Conservation (phyloP, 2,329 filamentous ascomycete genomes). For the Aureobasidium vineae region DNA sequence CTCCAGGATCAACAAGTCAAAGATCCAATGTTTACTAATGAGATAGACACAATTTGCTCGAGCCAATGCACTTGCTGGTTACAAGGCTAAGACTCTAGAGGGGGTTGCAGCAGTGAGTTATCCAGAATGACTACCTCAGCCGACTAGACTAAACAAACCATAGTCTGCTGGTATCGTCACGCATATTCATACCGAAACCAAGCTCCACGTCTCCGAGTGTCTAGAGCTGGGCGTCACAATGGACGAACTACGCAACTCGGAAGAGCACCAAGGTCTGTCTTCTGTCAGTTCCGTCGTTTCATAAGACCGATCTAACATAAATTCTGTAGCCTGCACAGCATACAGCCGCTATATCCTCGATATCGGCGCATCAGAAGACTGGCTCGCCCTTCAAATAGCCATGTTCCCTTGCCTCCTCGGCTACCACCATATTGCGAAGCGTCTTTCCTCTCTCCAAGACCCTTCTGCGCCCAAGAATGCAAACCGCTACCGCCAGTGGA, state of each 20-base stretch:
- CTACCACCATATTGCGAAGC: constrained; percentile 74
- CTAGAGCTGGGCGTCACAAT: constrained; percentile 72
- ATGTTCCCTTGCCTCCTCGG: constrained; percentile 87
- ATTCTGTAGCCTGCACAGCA: constrained; percentile 64
- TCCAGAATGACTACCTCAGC: not conserved
- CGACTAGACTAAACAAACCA: constrained; percentile 27
- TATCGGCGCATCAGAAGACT: constrained; percentile 82
- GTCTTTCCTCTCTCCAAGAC: constrained; percentile 65
- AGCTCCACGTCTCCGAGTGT: constrained; percentile 80
- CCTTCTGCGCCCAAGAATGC: constrained; percentile 33
- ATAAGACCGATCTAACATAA: not conserved
- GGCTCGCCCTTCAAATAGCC: constrained; percentile 79
- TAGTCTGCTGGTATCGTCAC: constrained; percentile 68
- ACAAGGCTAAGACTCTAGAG: constrained; percentile 73
- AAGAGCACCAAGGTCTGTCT: constrained; percentile 61
- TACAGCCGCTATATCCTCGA: constrained; percentile 87
- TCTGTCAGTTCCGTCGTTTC: constrained; percentile 47
- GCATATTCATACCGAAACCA: constrained; percentile 76
- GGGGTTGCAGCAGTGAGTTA: constrained; percentile 65
- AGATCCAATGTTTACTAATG: constrained; percentile 3
- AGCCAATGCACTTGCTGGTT: constrained; percentile 79
- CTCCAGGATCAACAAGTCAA: not conserved
- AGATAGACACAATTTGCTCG: constrained; percentile 77
- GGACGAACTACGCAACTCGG: constrained; percentile 67
- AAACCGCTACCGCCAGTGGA: constrained; percentile 79